Evolutionary conservation across 306 rosid species (phyloP), one percentile per base, ranked within the genome.

Genomic region (Vicia sativa): DNA sequence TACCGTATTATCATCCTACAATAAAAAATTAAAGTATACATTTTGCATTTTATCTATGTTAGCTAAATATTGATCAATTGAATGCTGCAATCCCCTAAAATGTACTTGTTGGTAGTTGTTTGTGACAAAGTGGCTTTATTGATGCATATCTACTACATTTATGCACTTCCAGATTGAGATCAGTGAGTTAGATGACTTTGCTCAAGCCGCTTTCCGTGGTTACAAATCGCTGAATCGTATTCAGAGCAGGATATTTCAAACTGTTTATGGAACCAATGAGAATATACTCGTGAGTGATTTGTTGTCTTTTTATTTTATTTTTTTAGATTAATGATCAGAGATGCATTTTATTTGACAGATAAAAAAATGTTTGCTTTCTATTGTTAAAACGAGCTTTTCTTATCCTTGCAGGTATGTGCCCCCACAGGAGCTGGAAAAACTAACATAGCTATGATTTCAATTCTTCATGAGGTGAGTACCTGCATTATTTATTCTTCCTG

Each of bases 371-470:
- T 61, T 34, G 70, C 73, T 72, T 55, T 59, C 50, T 44, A 18
- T 21, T 38, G 34, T 82, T 29, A 67, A 71, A 9, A 72, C 39
- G 59, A 49, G 59, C 25, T 75, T 59, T 71, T 74, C 62, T 44
- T 78, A 58, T 77, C 43, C 49, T 76, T 65, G 72, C 86, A 89
- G 98, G 98, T 92, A 79, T 92, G 98, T 83, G 98, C 98, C 74
- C 98, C 98, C 9, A 92, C 98, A 37, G 98, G 98, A 58, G 98
- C 98, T 81, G 98, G 98, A 21, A 92, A 92, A 79, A 92, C 98
- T 65, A 92, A 92, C 76, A 92, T 92, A 78, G 98, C 98, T 58
- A 92, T 92, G 98, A 83, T 90, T 76, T 87, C 98, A 61, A 80
- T 92, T 82, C 88, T 92, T 37, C 98, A 90, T 10, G 98, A 92